Evolutionary conservation across 1,284 basidiomycete genomes (phyloP).

Genomic region (Anthracocystis walkeri): DNA sequence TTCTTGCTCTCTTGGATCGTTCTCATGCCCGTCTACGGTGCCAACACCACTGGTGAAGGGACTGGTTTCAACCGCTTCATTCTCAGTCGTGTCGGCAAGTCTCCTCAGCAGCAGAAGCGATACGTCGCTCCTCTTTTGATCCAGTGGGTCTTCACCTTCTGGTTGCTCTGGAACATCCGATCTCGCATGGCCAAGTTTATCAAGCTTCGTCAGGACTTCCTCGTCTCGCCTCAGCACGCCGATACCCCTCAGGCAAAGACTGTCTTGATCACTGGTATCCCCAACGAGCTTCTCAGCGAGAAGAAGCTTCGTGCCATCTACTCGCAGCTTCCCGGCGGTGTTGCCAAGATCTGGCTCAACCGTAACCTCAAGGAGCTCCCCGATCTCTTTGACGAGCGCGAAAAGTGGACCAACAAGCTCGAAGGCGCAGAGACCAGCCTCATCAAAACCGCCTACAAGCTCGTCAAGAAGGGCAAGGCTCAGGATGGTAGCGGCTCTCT

Average conservation of each 20-base stretch:
- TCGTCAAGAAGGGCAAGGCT: constrained; percentile 68
- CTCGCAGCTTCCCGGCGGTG: constrained; percentile 82
- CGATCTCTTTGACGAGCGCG: constrained; percentile 81
- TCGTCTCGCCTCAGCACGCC: constrained; percentile 80
- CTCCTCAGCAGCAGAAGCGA: constrained; percentile 58
- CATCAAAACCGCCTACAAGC: constrained; percentile 80
- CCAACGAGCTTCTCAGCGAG: constrained; percentile 78
- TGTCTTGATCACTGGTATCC: constrained; percentile 88
- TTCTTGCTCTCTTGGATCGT: constrained; percentile 68
- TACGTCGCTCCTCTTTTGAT: constrained; percentile 59
- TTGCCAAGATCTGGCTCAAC: constrained; percentile 90
- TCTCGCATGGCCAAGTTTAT: constrained; percentile 85
- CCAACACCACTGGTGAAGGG: constrained; percentile 71
- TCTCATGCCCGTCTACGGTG: constrained; percentile 76
- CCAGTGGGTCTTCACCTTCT: constrained; percentile 71
- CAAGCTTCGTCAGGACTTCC: constrained; percentile 83
- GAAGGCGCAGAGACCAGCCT: constrained; percentile 86
- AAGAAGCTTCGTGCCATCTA: constrained; percentile 79
- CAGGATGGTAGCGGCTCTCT: constrained; percentile 44
- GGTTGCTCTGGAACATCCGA: constrained; percentile 85
- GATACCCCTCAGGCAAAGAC: constrained; percentile 85
- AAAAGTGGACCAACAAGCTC: constrained; percentile 80
- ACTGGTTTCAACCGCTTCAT: constrained; percentile 80
- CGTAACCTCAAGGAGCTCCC: constrained; percentile 84
- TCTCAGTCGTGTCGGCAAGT: constrained; percentile 77